phyloP scores from a whole-genome alignment of 225 moss, liverwort and hornwort genomes.

The Bryoerythrophyllum caledonicum region DNA sequence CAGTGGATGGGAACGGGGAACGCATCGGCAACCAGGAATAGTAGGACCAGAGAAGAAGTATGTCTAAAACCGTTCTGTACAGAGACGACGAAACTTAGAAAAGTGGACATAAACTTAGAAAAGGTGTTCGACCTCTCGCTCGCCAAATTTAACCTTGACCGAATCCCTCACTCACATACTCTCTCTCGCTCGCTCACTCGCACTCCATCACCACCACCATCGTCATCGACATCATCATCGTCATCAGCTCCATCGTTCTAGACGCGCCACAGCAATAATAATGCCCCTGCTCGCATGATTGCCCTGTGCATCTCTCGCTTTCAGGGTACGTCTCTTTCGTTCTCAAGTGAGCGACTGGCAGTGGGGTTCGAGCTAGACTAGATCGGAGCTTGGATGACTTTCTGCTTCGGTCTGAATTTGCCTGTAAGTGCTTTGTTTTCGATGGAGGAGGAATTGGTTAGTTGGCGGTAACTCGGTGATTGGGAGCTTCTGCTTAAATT shows the following conservation, averaged over 20 bases:
- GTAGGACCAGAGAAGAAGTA: neutral
- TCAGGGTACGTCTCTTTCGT: neutral
- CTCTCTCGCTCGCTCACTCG: too few relatives aligned
- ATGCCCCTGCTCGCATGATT: neutral
- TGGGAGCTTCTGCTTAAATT: neutral
- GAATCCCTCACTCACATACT: neutral
- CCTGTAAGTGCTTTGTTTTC: constrained; percentile 14
- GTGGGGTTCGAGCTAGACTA: too few relatives aligned
- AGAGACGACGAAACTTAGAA: neutral
- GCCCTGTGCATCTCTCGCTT: neutral
- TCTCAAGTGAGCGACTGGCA: too few relatives aligned
- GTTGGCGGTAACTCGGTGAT: neutral
- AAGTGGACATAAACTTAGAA: neutral
- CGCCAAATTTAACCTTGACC: constrained; percentile 13
- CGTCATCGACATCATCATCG: neutral
- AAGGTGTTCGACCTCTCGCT: neutral
- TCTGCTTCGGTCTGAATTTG: too few relatives aligned
- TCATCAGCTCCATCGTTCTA: neutral
- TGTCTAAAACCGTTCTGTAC: neutral
- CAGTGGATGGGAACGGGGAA: neutral
- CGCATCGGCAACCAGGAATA: neutral
- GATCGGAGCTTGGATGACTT: constrained; percentile 23
- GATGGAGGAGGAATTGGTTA: neutral
- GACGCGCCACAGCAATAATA: neutral
- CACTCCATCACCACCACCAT: neutral